Percentiles rank a stretch among this genome's conserved stretches.
These are phyloP conservation scores for Brassica carinata DNA, from an alignment of 345 rosid species.

Conservation along the genomic window DNA sequence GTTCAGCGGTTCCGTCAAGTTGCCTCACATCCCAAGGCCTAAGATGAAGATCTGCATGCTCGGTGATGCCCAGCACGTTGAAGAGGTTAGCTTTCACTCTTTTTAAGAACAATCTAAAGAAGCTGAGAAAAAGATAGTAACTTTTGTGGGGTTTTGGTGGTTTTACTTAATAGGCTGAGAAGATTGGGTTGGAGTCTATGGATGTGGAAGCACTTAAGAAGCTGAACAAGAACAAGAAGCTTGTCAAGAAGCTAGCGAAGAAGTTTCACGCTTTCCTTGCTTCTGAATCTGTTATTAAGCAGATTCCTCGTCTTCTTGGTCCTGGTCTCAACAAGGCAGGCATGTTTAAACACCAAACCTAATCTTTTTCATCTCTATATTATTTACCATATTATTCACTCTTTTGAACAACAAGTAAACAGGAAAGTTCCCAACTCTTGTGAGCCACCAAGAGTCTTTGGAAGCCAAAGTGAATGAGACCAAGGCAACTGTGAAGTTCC, in stretches of 20 bases:
- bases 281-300: conserved; percentile 82
- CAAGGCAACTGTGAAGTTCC: conserved; percentile 79
- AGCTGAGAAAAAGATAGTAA: too few relatives aligned
- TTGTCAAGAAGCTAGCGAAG: conserved; percentile 83
- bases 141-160: not conserved
- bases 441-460: conserved; percentile 70
- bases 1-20: conserved; percentile 87
- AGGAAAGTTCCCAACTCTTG: conserved; percentile 86
- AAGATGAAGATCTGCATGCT: conserved; percentile 97
- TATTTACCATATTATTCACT: not conserved
- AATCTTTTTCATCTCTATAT: not conserved
- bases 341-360: conserved; percentile 39
- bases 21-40: conserved; percentile 93
- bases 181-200: conserved; percentile 68
- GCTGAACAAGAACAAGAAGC: conserved; percentile 77
- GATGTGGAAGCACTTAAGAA: conserved; percentile 77
- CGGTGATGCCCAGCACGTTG: conserved; percentile 94
- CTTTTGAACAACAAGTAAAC: conserved; percentile 40
- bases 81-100: conserved; percentile 55
- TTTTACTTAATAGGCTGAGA: conserved; percentile 55
- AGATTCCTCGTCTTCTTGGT: conserved; percentile 83
- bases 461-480: conserved; percentile 79
- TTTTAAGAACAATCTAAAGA: too few relatives aligned
- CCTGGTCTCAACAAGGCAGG: conserved; percentile 95
- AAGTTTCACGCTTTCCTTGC: conserved; percentile 79